phyloP scores from a whole-genome alignment of 306 rosid species.

The Pterocarpus santalinus region DNA sequence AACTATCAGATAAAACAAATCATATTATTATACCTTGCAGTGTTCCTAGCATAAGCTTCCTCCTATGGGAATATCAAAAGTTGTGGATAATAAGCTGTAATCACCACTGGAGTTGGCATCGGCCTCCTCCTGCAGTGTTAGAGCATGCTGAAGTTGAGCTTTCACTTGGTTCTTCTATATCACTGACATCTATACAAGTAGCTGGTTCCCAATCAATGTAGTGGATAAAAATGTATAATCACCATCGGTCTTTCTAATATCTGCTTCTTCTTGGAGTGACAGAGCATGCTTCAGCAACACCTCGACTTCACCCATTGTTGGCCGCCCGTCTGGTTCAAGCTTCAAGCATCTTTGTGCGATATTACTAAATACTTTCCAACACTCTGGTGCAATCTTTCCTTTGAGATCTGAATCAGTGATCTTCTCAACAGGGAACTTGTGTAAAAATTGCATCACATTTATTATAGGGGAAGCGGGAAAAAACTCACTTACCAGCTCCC shows the following conservation, averaged over 20 bases:
- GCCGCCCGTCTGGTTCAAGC: background rate
- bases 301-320: slow-evolving; percentile 54
- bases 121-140: slow-evolving; percentile 40
- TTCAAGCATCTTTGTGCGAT: slow-evolving; percentile 34
- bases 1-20: too few species aligned
- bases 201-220: background rate
- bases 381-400: slow-evolving; percentile 47
- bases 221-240: slow-evolving; percentile 1
- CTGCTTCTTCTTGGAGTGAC: slow-evolving; percentile 44
- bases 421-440: background rate
- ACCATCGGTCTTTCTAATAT: background rate
- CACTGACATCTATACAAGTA: background rate
- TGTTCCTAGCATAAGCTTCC: too few species aligned
- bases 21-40: too few species aligned
- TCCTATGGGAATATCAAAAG: too few species aligned
- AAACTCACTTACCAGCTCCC: too few species aligned
- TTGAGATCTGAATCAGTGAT: slow-evolving; percentile 30
- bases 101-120: background rate
- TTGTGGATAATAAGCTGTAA: background rate
- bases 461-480: too few species aligned
- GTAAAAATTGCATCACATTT: background rate
- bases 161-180: slow-evolving; percentile 44
- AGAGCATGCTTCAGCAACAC: slow-evolving; percentile 47
- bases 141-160: too few species aligned
- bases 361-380: slow-evolving; percentile 31